Percentiles rank a stretch among this genome's conserved stretches.
Evolutionary conservation across 306 rosid genomes (phyloP).

Genomic region (Quercus gilva): DNA sequence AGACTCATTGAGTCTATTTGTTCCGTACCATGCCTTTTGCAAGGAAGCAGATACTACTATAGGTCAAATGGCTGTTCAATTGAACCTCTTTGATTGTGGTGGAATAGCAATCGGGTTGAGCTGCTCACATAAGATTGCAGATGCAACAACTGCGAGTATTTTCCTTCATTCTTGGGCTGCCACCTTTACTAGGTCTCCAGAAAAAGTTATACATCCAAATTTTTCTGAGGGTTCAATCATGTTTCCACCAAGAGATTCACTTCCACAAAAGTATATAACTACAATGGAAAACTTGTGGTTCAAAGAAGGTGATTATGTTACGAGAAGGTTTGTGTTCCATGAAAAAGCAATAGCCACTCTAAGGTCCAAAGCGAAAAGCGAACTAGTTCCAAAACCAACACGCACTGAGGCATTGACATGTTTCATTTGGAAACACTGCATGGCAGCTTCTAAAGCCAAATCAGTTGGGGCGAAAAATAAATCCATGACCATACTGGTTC

Average conservation of each 20-base stretch:
- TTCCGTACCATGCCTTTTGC: slow-evolving; percentile 37
- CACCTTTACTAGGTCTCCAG: slow-evolving; percentile 11
- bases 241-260: slow-evolving; percentile 39
- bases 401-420: slow-evolving; percentile 37
- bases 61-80: slow-evolving; percentile 44
- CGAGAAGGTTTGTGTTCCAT: slow-evolving; percentile 40
- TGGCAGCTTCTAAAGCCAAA: slow-evolving; percentile 25
- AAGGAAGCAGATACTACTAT: slow-evolving; percentile 9
- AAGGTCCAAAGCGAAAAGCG: slow-evolving; percentile 21
- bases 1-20: slow-evolving; percentile 28
- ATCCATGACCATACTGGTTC: slow-evolving; percentile 11
- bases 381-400: slow-evolving; percentile 27
- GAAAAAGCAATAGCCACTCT: slow-evolving; percentile 24
- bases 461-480: background rate
- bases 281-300: slow-evolving; percentile 21
- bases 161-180: slow-evolving; percentile 45
- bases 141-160: slow-evolving; percentile 26
- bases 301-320: slow-evolving; percentile 23
- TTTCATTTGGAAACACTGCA: slow-evolving; percentile 44
- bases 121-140: slow-evolving; percentile 40
- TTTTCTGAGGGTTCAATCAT: slow-evolving; percentile 17
- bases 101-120: slow-evolving; percentile 48
- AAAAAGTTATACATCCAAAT: slow-evolving; percentile 25
- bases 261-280: slow-evolving; percentile 12
- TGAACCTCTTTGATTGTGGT: slow-evolving; percentile 46